Base-by-base conservation (phyloP, 352 stramenopile genomes). In the Albugo candida region DNA sequence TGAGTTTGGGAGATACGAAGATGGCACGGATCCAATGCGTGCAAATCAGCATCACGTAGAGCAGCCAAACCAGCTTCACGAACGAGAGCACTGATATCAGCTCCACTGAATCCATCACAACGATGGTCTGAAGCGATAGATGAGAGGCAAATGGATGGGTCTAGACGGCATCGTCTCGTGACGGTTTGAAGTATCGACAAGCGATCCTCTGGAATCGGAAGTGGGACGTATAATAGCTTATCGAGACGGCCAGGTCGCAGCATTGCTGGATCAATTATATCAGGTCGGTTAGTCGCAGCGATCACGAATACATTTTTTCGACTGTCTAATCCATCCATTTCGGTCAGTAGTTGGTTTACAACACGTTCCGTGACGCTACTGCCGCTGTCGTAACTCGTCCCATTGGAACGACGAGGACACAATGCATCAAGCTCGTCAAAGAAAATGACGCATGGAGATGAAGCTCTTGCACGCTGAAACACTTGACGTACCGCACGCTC, bases 201-300 rank as follows among this genome's bases (percentile, higher is more conserved):
- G 14, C 77, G 73, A 21, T 81, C 77, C 14, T 41, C 64, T 1
- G 84, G 63, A 14, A 68, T 67, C 0, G 96, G 96, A 43, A 99
- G 67, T 17, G 94, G 92, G 41, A 99, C 95, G 64, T 98, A 98
- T 0, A 99, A 65, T 13, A 99, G 68, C 58, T 98, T 98, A 61
- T 99, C 96, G 10, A 99, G 70, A 36, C 96, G 86, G 4, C 95
- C 95, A 45, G 96, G 96, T 53, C 96, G 77, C 49, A 99, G 71
- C 93, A 99, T 98, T 36, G 95, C 96, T 14, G 95, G 91, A 64
- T 99, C 96, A 53, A 99, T 99, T 41, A 99, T 94, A 55, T 99
- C 96, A 1, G 95, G 94, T 19, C 94, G 79, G 60, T 97, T 96
- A 27, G 88, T 97, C 5, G 88, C 88, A 0, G 85, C 88, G 45